Conservation (phyloP, 345 rosid genomes). For the Pelargonium nanum region DNA sequence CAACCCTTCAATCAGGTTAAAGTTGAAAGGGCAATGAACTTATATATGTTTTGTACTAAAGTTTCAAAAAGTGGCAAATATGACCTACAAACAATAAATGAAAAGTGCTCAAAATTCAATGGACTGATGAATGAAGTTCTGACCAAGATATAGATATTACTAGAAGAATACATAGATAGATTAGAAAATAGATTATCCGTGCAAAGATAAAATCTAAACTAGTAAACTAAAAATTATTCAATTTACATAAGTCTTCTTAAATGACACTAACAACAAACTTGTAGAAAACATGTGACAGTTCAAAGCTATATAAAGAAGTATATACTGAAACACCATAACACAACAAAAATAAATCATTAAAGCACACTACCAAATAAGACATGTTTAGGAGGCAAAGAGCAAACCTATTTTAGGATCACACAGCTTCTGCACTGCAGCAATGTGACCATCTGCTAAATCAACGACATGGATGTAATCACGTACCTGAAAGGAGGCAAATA, state of each 20-base stretch:
- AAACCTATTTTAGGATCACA: conserved; percentile 54
- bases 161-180: background rate
- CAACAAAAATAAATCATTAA: no score
- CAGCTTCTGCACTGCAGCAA: conserved; percentile 72
- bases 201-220: no score
- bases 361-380: background rate
- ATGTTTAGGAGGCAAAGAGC: background rate
- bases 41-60: no score
- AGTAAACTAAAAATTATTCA: background rate
- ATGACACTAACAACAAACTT: no score
- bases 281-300: no score
- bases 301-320: no score
- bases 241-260: background rate
- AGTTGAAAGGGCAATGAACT: no score
- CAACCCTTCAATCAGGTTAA: no score
- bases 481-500: conserved; percentile 34
- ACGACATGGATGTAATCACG: conserved; percentile 94
- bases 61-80: no score
- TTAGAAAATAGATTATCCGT: background rate
- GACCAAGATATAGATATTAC: background rate
- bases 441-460: conserved; percentile 93
- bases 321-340: no score
- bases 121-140: background rate
- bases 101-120: no score
- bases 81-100: no score